Percentiles rank a stretch among this genome's conserved stretches.
Conservation (phyloP, 179 eudicot species). For the Vitellaria paradoxa region DNA sequence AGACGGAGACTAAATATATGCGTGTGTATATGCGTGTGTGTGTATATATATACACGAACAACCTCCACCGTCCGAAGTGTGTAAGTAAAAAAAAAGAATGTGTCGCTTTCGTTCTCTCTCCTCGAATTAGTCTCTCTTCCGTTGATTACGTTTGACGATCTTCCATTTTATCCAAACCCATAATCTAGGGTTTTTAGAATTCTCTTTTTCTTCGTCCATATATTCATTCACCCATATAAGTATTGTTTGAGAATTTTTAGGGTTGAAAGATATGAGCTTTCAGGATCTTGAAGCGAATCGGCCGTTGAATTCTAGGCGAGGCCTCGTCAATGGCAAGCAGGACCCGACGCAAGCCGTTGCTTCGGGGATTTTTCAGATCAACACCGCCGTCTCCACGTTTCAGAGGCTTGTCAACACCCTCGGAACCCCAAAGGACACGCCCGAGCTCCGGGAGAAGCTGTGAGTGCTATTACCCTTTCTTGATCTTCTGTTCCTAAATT, state of each 20-base stretch:
- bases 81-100: not conserved
- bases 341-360: conserved; percentile 67
- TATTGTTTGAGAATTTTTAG: not conserved
- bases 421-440: conserved; percentile 86
- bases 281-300: conserved; percentile 71
- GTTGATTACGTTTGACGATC: too few species aligned
- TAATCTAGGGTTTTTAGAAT: not conserved
- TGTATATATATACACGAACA: too few species aligned
- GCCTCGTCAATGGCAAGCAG: conserved; percentile 33
- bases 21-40: too few species aligned
- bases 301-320: conserved; percentile 38
- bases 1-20: too few species aligned
- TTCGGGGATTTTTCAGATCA: conserved; percentile 82
- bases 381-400: conserved; percentile 72
- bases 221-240: not conserved
- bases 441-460: conserved; percentile 75
- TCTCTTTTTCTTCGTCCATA: not conserved
- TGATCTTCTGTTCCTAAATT: not conserved
- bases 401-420: conserved; percentile 82
- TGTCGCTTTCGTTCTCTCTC: not conserved
- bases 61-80: not conserved
- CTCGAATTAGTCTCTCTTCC: not conserved
- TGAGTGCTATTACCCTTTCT: conserved; percentile 21
- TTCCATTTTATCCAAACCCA: not conserved
- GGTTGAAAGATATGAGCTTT: conserved; percentile 51